phyloP scores from a whole-genome alignment of 306 rosid genomes.

The Rosa multiflora region DNA sequence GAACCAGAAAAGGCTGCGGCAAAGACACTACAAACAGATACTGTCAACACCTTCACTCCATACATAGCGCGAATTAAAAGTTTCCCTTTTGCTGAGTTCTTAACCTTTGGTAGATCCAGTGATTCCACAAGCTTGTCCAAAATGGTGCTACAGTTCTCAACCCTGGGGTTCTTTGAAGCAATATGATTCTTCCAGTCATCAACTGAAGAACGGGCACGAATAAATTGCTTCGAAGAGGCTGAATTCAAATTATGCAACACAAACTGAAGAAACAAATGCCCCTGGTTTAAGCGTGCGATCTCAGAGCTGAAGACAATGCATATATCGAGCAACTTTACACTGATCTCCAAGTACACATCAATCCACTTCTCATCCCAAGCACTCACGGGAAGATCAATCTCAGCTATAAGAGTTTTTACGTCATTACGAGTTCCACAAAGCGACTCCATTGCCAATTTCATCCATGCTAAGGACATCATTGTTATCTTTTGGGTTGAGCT shows the following conservation, averaged over 20 bases:
- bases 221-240: conserved; percentile 45
- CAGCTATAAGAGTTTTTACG: conserved; percentile 46
- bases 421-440: conserved; percentile 62
- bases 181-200: conserved; percentile 67
- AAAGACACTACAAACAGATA: conserved; percentile 66
- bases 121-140: conserved; percentile 57
- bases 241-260: conserved; percentile 59
- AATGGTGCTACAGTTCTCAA: conserved; percentile 49
- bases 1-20: conserved; percentile 64
- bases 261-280: conserved; percentile 57
- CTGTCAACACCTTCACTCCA: conserved; percentile 72
- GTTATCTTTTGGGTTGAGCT: conserved; percentile 56
- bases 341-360: conserved; percentile 77
- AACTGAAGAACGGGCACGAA: conserved; percentile 52
- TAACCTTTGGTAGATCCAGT: conserved; percentile 75
- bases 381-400: conserved; percentile 64
- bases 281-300: conserved; percentile 69
- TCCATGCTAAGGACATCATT: conserved; percentile 78
- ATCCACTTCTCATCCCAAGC: conserved; percentile 90
- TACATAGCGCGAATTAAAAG: conserved; percentile 79
- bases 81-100: conserved; percentile 81
- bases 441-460: conserved; percentile 63
- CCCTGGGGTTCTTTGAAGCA: conserved; percentile 47
- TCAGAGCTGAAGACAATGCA: conserved; percentile 76
- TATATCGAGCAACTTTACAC: conserved; percentile 71